phyloP scores from a whole-genome alignment of 31 red algal genomes.

The Asparagopsis taxiformis region DNA sequence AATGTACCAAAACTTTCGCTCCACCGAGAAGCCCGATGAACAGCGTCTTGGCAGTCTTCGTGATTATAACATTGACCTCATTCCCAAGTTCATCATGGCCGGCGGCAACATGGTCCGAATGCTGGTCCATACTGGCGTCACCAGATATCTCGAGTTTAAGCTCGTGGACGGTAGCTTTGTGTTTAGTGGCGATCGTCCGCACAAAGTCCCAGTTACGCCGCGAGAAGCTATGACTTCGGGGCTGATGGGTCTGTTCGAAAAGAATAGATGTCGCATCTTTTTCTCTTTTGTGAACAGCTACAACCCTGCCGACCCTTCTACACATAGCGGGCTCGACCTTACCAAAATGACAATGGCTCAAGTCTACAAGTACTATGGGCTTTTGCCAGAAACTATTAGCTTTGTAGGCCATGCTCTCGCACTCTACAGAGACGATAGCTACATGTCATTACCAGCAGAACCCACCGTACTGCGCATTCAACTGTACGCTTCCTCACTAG shows the following conservation, averaged over 20 bases:
- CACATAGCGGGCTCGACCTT: slow-evolving; percentile 68
- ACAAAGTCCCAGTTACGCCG: slow-evolving; percentile 92
- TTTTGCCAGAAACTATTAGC: slow-evolving; percentile 82
- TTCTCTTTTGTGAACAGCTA: slow-evolving; percentile 88
- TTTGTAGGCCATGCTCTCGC: slow-evolving; percentile 96
- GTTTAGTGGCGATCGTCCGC: slow-evolving; percentile 75
- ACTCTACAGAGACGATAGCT: slow-evolving; percentile 86
- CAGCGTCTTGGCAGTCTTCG: slow-evolving; percentile 45
- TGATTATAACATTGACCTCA: slow-evolving; percentile 96
- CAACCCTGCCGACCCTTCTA: slow-evolving; percentile 50
- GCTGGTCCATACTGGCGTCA: slow-evolving; percentile 84
- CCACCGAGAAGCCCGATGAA: slow-evolving; percentile 21
- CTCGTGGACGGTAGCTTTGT: slow-evolving; percentile 97
- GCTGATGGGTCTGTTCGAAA: slow-evolving; percentile 93
- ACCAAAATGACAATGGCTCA: slow-evolving; percentile 85
- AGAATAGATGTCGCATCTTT: slow-evolving; percentile 96
- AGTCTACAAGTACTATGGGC: slow-evolving; percentile 89
- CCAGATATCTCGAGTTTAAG: slow-evolving; percentile 96
- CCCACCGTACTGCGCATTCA: slow-evolving; percentile 84
- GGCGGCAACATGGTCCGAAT: slow-evolving; percentile 88
- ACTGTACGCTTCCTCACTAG: slow-evolving; percentile 87
- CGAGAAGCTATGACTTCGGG: slow-evolving; percentile 93
- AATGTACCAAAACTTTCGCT: slow-evolving; percentile 82
- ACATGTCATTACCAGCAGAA: slow-evolving; percentile 77
- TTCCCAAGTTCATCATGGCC: slow-evolving; percentile 99